phyloP scores from a whole-genome alignment of 805 yeast species.

The Candida lessepsii region DNA sequence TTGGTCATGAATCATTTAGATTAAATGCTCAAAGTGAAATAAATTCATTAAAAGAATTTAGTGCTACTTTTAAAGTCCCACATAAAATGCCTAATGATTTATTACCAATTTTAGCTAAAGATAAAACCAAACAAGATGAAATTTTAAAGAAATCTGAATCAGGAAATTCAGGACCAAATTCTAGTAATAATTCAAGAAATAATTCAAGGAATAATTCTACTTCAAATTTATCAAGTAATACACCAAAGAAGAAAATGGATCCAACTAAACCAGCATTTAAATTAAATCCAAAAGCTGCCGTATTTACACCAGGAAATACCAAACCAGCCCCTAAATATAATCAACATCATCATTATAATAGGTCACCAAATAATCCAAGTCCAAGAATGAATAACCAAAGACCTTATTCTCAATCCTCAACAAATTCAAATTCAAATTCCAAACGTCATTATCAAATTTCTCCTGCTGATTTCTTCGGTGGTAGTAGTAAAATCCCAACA shows the following conservation, averaged over 20 bases:
- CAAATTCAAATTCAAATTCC: conserved; percentile 17
- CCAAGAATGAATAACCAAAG: conserved; percentile 34
- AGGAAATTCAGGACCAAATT: background rate
- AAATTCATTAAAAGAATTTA: conserved; percentile 70
- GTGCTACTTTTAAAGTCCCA: conserved; percentile 77
- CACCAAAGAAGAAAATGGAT: conserved; percentile 48
- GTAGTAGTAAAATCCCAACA: conserved; percentile 38
- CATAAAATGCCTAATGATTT: conserved; percentile 59
- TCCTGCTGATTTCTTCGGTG: conserved; percentile 44
- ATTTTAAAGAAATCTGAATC: conserved; percentile 38
- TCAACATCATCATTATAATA: conserved; percentile 19
- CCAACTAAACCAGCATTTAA: conserved; percentile 62
- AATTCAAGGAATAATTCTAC: conserved; percentile 8
- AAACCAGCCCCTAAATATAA: conserved; percentile 6
- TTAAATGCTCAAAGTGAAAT: conserved; percentile 60
- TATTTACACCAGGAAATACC: conserved; percentile 50
- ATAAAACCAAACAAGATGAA: conserved; percentile 62
- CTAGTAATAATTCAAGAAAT: conserved; percentile 2
- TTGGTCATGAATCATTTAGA: conserved; percentile 42
- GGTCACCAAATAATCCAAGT: conserved; percentile 29
- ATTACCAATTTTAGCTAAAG: conserved; percentile 69
- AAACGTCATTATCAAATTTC: conserved; percentile 39
- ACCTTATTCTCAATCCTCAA: conserved; percentile 25
- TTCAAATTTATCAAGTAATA: conserved; percentile 10
- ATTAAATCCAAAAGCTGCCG: conserved; percentile 67